phyloP scores from a whole-genome alignment of 106 monocot species.

The Dendrobium huoshanense region DNA sequence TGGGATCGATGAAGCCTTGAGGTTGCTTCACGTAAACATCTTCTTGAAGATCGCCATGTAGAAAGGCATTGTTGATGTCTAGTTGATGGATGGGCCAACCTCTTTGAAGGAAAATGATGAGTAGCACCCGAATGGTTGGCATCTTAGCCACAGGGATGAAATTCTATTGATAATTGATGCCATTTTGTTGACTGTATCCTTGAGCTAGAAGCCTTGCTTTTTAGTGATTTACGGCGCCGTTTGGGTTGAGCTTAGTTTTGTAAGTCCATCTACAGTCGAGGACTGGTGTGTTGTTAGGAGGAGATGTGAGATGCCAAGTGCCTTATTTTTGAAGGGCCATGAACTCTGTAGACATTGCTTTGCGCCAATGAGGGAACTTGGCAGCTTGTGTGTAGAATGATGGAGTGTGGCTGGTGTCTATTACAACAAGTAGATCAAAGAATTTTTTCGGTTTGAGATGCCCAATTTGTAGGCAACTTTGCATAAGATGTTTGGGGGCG shows the following conservation, averaged over 20 bases:
- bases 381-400: too few species aligned
- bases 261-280: neutral
- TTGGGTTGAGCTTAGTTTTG: neutral
- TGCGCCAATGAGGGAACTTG: too few species aligned
- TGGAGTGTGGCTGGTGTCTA: too few species aligned
- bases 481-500: too few species aligned
- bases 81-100: neutral
- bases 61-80: neutral
- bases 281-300: neutral
- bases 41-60: neutral
- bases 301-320: neutral
- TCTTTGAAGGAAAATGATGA: neutral
- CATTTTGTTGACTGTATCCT: neutral
- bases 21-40: neutral
- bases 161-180: neutral
- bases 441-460: too few species aligned
- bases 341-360: too few species aligned
- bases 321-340: too few species aligned
- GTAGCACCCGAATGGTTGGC: neutral
- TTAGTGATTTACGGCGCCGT: neutral
- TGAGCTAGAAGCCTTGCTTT: neutral
- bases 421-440: too few species aligned
- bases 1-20: neutral
- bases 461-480: too few species aligned
- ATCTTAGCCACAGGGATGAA: neutral